These are phyloP conservation scores for Anisogramma anomala DNA, from an alignment of 2,329 filamentous ascomycete species.

Conservation along the genomic window DNA sequence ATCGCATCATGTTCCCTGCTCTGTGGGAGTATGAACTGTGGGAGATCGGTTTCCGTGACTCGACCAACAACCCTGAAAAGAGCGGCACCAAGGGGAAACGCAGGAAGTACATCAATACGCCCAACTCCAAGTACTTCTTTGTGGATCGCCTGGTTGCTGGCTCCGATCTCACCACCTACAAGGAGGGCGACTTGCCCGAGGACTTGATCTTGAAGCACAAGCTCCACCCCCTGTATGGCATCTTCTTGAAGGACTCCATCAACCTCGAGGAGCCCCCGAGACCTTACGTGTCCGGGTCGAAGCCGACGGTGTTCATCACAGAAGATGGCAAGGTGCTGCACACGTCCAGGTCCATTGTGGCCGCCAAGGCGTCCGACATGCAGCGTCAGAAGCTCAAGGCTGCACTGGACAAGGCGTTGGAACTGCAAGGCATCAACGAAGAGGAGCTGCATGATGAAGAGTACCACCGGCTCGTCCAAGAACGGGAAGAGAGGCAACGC, in stretches of 20 bases:
- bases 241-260: constrained; percentile 36
- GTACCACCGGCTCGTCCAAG: constrained; percentile 16
- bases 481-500: constrained; percentile 15
- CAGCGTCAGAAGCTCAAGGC: constrained; percentile 16
- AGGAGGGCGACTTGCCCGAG: constrained; percentile 39
- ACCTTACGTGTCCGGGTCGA: constrained; percentile 32
- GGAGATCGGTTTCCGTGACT: constrained; percentile 50
- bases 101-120: constrained; percentile 41
- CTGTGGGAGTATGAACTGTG: constrained; percentile 37
- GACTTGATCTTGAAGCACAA: constrained; percentile 36
- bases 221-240: constrained; percentile 42
- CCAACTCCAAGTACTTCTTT: constrained; percentile 42
- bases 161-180: constrained; percentile 39
- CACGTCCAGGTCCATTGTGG: constrained; percentile 27
- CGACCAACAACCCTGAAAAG: constrained; percentile 44
- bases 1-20: constrained; percentile 41
- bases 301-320: constrained; percentile 38
- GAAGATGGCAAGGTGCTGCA: constrained; percentile 36
- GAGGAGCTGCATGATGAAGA: constrained; percentile 16
- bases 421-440: constrained; percentile 17
- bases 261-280: constrained; percentile 32
- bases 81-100: constrained; percentile 40
- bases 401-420: constrained; percentile 17
- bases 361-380: constrained; percentile 13
- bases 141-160: constrained; percentile 42